Base-by-base conservation (phyloP, 1,284 basidiomycete genomes). In the Moniliophthora roreri region DNA sequence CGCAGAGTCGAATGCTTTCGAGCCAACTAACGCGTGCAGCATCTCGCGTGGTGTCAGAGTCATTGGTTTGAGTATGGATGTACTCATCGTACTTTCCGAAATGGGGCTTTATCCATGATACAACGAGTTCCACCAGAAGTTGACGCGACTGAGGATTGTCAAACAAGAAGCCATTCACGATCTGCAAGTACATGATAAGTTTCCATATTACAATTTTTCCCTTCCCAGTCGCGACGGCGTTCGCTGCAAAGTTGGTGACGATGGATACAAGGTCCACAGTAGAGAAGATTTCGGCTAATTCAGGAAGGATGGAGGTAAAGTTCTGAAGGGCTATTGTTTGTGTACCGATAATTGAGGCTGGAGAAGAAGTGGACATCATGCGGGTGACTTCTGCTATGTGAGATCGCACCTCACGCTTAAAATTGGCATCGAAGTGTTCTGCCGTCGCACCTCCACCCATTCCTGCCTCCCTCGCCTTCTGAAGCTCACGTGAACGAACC, bases 291-390 rank as follows among this genome's bases (percentile, higher is more conserved):
- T 90, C 87, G 20, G 84, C 78, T 13, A 98, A 76, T 65, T 95
- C 91, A 1, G 95, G 94, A 9, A 98, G 77, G 54, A 96, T 91
- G 23, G 92, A 91, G 2, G 94, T 90, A 68, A 97, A 98, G 69
- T 96, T 91, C 66, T 98, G 95, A 8, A 99, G 78, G 1, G 91
- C 91, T 57, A 95, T 86, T 0, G 93, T 96, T 68, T 99, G 95
- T 0, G 95, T 96, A 41, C 96, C 96, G 55, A 99, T 94, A 64
- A 95, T 92, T 13, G 94, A 85, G 1, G 84, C 77, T 0, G 91
- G 92, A 15, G 89, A 81, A 1, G 80, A 81, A 0, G 85, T 84
- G 0, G 84, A 78, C 95, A 99, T 97, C 80, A 99, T 87, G 41
- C 84, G 79, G 63, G 92, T 95, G 61, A 98, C 86, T 63, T 91